Evolutionary conservation across 2,329 filamentous ascomycete genomes (phyloP), one percentile per base, ranked within the genome.

Genomic region (Paraphaeosphaeria minitans): DNA sequence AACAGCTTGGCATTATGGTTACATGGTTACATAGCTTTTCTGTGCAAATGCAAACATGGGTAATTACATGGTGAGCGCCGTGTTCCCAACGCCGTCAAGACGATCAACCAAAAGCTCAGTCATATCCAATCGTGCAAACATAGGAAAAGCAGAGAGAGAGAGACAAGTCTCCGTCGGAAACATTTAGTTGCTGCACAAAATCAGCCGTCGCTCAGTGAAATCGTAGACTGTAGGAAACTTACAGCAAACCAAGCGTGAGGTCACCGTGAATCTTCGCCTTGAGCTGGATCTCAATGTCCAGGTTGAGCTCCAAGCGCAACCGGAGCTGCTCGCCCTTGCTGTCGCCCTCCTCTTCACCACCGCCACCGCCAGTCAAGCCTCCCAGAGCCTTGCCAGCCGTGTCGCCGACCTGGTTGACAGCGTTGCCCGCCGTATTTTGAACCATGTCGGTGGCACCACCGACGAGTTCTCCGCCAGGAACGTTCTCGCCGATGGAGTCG

Each of bases 191-290:
- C 74, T 76, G 56, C 19, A n/a, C 2, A 35, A 29, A 42, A 59
- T 75, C 49, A 73, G 70, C 59, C 16, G 14, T 33, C 14, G 22
- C 16, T 16, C 35, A 37, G 35, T 16, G 9, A 4, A 29, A 4
- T 31, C 9, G 22, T 21, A 22, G 21, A 41, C 53, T n/a, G 14
- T 29, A 31, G 29, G 9, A 24, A 41, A 78, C 78, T 73, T 78
- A 81, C 79, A 83, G 77, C 66, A 83, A 67, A 70, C 81, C 84
- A 55, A 87, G 70, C n/a, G 85, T 87, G 59, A 87, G 76, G 67
- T 87, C 85, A 76, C 85, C 85, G 63, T 87, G 84, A 65, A 87
- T 87, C 75, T 85, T 86, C n/a, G 85, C 85, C 78, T 87, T 87
- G 48, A 87, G 75, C 68, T 87, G 83, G 55, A 87, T 81, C 70